phyloP scores from a whole-genome alignment of 306 rosid genomes.

The Casuarina equisetifolia region DNA sequence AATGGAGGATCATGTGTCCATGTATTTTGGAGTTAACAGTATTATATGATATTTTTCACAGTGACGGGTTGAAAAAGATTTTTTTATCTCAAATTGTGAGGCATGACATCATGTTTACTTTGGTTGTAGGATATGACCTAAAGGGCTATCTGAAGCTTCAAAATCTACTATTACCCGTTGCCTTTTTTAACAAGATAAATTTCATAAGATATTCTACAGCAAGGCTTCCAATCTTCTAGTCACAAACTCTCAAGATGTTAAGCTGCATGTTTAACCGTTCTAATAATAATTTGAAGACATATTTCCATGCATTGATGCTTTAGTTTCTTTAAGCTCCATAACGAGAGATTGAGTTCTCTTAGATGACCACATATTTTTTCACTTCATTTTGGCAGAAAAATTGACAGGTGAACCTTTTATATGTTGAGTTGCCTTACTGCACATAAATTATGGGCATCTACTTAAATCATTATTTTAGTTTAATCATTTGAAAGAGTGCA shows the following conservation, averaged over 20 bases:
- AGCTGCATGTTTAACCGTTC: background rate
- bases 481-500: background rate
- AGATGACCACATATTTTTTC: background rate
- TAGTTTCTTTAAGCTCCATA: background rate
- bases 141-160: background rate
- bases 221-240: background rate
- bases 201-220: background rate
- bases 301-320: background rate
- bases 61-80: background rate
- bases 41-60: background rate
- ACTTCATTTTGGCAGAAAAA: background rate
- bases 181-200: slow-evolving; percentile 9
- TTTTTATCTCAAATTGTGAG: background rate
- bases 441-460: background rate
- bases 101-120: too few species aligned
- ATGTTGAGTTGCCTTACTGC: too few species aligned
- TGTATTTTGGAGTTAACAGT: background rate
- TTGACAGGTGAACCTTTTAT: too few species aligned
- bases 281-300: background rate
- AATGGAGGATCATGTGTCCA: background rate
- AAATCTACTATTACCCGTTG: background rate
- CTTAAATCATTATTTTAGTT: background rate
- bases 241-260: background rate
- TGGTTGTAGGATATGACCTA: background rate
- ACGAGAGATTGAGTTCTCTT: background rate